phyloP scores from a whole-genome alignment of 2,329 filamentous ascomycete species.

The Aureobasidium musti region DNA sequence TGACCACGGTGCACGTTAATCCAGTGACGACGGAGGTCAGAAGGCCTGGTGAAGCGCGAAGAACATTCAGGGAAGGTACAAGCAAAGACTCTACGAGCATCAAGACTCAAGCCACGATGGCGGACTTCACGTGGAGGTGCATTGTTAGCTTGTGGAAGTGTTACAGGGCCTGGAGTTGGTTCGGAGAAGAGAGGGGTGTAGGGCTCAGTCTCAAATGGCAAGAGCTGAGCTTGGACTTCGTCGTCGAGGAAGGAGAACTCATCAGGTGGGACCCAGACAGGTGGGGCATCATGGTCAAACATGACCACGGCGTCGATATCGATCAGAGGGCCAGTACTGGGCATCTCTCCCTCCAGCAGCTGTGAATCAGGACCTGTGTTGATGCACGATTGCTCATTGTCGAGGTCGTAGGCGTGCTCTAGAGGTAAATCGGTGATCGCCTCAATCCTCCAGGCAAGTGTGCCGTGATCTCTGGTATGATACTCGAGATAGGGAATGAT shows the following conservation, averaged over 20 bases:
- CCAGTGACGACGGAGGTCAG: not conserved
- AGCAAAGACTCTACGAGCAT: slow-evolving; percentile 2
- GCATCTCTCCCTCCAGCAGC: not conserved
- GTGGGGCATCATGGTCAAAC: not conserved
- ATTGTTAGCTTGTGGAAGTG: not conserved
- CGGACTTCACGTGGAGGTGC: not conserved
- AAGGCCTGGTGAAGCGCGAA: not conserved
- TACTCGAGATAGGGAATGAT: not conserved
- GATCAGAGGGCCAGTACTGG: not conserved
- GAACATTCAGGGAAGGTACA: not conserved
- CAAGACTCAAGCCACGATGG: not conserved
- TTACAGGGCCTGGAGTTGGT: not conserved
- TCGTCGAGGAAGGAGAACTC: not conserved
- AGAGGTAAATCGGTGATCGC: not conserved
- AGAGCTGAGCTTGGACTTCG: not conserved
- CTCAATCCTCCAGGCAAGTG: not conserved
- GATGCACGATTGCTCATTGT: not conserved
- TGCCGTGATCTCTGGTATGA: not conserved
- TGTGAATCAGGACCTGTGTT: not conserved
- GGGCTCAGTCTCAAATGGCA: not conserved
- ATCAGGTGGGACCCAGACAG: not conserved
- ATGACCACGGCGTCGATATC: not conserved
- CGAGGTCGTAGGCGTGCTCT: not conserved
- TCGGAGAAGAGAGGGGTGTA: not conserved
- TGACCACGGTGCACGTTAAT: not conserved